Evolutionary conservation across 441 rosid species (phyloP).

Genomic region (Populus trichocarpa): DNA sequence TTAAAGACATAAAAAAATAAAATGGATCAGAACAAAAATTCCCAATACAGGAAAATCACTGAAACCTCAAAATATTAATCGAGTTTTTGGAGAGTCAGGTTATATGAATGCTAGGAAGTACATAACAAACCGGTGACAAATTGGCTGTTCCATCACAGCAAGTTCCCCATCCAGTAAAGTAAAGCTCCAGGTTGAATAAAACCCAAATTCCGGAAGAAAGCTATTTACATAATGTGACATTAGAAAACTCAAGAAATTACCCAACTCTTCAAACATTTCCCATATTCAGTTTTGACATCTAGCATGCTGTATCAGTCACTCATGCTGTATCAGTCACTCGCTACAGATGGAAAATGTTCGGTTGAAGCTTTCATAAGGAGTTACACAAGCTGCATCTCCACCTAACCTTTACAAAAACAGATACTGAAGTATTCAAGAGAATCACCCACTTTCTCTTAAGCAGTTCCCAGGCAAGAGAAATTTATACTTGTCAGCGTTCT

Average conservation of each 20-base stretch:
- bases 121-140: conserved; percentile 20
- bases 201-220: conserved; percentile 20
- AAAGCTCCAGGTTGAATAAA: conserved; percentile 25
- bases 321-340: conserved; percentile 8
- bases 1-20: conserved; percentile 23
- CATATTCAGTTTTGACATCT: conserved; percentile 10
- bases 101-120: conserved; percentile 13
- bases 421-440: neutral
- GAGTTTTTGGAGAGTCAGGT: conserved; percentile 22
- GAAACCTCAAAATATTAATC: conserved; percentile 23
- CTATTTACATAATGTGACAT: conserved; percentile 42
- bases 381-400: conserved; percentile 23
- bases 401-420: conserved; percentile 23
- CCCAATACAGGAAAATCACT: conserved; percentile 28
- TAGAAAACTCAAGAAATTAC: conserved; percentile 22
- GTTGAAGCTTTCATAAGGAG: conserved; percentile 25
- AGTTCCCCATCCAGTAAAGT: conserved; percentile 15
- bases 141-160: conserved; percentile 22
- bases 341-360: conserved; percentile 20
- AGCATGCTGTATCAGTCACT: conserved; percentile 8
- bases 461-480: conserved; percentile 91
- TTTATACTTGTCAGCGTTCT: conserved; percentile 75
- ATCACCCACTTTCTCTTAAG: conserved; percentile 57
- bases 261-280: conserved; percentile 20
- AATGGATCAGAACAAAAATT: conserved; percentile 37